Evolutionary conservation across 768 basidiomycete genomes (phyloP).

Genomic region (Mycena belliarum): DNA sequence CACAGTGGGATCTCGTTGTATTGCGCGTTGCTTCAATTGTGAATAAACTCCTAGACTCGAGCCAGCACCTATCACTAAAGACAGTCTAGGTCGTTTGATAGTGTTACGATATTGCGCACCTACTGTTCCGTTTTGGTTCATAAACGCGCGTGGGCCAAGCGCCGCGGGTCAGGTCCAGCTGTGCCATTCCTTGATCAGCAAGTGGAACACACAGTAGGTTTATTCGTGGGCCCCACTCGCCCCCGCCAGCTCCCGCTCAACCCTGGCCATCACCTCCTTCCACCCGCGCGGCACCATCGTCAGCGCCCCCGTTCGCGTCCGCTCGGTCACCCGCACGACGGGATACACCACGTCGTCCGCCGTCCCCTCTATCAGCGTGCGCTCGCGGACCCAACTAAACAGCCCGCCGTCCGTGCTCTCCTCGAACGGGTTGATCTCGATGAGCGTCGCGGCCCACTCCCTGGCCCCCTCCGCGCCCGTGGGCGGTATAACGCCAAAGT

Average conservation of each 20-base stretch:
- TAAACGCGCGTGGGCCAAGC: too few species aligned
- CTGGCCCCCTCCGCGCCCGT: not conserved
- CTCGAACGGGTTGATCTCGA: slow-evolving; percentile 23
- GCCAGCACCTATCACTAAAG: too few species aligned
- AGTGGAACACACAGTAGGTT: too few species aligned
- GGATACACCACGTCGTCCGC: not conserved
- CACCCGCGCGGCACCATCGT: not conserved
- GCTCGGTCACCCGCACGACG: not conserved
- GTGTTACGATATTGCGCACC: too few species aligned
- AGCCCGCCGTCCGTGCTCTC: slow-evolving; percentile 23
- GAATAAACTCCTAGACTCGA: too few species aligned
- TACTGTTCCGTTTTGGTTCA: too few species aligned
- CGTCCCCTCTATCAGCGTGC: slow-evolving; percentile 11
- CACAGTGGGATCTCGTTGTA: too few species aligned
- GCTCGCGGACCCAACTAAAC: slow-evolving; percentile 21
- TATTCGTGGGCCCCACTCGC: not conserved
- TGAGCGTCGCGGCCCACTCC: slow-evolving; percentile 5
- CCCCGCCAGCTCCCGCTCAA: not conserved
- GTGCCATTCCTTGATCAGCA: too few species aligned
- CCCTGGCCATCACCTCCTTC: not conserved
- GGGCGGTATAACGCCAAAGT: slow-evolving; percentile 11
- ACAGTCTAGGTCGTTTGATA: too few species aligned
- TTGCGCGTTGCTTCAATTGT: too few species aligned
- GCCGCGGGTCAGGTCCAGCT: too few species aligned
- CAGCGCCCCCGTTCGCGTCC: not conserved